Evolutionary conservation across 805 yeast species (phyloP).

Genomic region (Tetrapisispora nanseiensis): DNA sequence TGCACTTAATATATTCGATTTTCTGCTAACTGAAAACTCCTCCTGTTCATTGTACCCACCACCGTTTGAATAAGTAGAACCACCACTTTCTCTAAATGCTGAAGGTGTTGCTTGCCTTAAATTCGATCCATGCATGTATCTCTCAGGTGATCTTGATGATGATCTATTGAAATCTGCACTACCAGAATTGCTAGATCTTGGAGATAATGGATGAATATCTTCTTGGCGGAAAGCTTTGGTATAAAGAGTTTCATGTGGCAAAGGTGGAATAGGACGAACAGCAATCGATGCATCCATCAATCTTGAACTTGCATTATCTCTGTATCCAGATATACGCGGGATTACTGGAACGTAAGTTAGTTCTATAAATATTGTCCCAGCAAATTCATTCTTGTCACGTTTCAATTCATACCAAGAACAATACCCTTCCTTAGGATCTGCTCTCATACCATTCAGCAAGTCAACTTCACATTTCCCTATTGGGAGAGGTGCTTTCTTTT

Average conservation of each 20-base stretch:
- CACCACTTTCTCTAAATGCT: not conserved
- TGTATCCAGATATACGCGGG: conserved; percentile 8
- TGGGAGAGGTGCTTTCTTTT: conserved; percentile 76
- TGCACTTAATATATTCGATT: conserved; percentile 2
- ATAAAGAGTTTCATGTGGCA: conserved; percentile 12
- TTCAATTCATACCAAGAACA: conserved; percentile 77
- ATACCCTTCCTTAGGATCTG: conserved; percentile 61
- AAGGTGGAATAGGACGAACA: conserved; percentile 26
- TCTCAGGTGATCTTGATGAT: not conserved
- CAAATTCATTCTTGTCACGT: conserved; percentile 53
- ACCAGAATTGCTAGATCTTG: not conserved
- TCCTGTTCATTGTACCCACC: not conserved
- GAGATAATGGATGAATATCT: not conserved
- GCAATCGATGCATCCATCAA: conserved; percentile 22
- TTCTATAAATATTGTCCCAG: conserved; percentile 83
- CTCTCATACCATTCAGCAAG: conserved; percentile 59
- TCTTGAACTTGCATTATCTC: conserved; percentile 8
- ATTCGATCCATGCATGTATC: conserved; percentile 23
- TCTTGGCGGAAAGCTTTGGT: not conserved
- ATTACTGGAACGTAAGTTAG: conserved; percentile 74
- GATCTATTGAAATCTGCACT: not conserved
- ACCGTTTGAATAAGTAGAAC: not conserved
- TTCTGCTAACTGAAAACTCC: not conserved
- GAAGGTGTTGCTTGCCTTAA: conserved; percentile 23
- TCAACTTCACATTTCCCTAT: conserved; percentile 78